Conservation (phyloP, 768 basidiomycete genomes). For the Agrocybe chaxingu region DNA sequence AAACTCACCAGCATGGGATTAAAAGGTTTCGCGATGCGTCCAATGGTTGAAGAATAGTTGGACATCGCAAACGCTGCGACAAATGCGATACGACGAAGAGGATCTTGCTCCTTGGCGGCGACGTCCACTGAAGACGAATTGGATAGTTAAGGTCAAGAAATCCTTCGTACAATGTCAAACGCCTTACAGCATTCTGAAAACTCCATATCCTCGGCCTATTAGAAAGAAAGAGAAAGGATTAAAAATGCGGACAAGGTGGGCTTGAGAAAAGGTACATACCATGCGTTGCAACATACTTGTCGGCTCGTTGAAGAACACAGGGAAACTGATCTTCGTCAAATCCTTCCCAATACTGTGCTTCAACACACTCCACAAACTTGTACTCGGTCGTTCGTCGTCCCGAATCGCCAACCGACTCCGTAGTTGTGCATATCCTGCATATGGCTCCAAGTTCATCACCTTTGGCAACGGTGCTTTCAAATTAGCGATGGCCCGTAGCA, state of each 20-base stretch:
- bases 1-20: constrained; percentile 85
- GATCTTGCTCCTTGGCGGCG: constrained; percentile 72
- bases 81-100: constrained; percentile 81
- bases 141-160: constrained; percentile 5
- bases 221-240: background rate
- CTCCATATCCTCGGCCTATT: constrained; percentile 91
- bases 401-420: constrained; percentile 58
- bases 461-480: constrained; percentile 6
- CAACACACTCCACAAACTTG: constrained; percentile 92
- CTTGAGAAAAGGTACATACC: constrained; percentile 37
- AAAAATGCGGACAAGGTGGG: background rate
- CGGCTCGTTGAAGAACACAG: constrained; percentile 90
- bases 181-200: constrained; percentile 86
- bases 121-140: constrained; percentile 64
- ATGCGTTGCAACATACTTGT: constrained; percentile 97
- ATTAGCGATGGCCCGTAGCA: background rate
- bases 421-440: constrained; percentile 66
- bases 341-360: constrained; percentile 97
- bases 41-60: constrained; percentile 95
- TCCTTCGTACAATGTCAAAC: background rate
- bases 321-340: constrained; percentile 92
- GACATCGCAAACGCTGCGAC: constrained; percentile 98
- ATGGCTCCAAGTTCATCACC: constrained; percentile 35
- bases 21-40: constrained; percentile 95
- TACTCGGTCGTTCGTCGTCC: constrained; percentile 76